Evolutionary conservation across 768 basidiomycete species (phyloP).

Genomic region (Naganishia vishniacii): DNA sequence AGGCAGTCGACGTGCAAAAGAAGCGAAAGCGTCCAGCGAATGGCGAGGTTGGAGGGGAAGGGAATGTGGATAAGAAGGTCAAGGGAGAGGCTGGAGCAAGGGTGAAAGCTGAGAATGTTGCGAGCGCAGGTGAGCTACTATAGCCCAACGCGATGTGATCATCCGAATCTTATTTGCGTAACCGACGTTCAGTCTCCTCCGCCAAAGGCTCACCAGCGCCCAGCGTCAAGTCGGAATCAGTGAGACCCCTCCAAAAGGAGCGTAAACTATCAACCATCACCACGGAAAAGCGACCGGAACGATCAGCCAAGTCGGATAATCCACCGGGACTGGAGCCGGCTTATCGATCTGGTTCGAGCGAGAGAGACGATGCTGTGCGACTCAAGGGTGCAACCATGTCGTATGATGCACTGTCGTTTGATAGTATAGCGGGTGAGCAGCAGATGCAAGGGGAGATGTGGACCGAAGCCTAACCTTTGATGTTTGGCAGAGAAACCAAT

Average conservation of each 20-base stretch:
- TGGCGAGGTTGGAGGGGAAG: conserved; percentile 28
- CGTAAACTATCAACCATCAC: conserved; percentile 39
- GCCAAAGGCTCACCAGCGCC: conserved; percentile 24
- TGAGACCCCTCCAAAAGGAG: conserved; percentile 13
- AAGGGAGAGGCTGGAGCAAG: conserved; percentile 9
- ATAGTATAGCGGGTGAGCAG: conserved; percentile 79
- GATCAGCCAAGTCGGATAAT: conserved; percentile 68
- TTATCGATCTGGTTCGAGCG: conserved; percentile 46
- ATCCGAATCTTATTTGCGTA: not conserved
- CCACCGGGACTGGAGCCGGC: conserved; percentile 48
- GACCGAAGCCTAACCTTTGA: too few relatives aligned
- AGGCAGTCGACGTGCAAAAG: conserved; percentile 43
- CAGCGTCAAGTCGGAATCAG: conserved; percentile 8
- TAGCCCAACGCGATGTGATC: not conserved
- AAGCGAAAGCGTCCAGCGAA: conserved; percentile 46
- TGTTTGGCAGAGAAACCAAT: conserved; percentile 67
- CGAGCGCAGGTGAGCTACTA: conserved; percentile 16
- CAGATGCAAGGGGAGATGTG: too few relatives aligned
- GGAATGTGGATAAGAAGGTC: conserved; percentile 13
- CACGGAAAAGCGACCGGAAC: conserved; percentile 39
- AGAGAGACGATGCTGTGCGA: conserved; percentile 66
- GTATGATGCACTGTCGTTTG: conserved; percentile 81
- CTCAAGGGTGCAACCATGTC: conserved; percentile 83
- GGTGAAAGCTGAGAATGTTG: conserved; percentile 16
- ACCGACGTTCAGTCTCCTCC: not conserved